Base-by-base conservation (phyloP, 2,329 filamentous ascomycete species). In the Alternaria ventricosa region DNA sequence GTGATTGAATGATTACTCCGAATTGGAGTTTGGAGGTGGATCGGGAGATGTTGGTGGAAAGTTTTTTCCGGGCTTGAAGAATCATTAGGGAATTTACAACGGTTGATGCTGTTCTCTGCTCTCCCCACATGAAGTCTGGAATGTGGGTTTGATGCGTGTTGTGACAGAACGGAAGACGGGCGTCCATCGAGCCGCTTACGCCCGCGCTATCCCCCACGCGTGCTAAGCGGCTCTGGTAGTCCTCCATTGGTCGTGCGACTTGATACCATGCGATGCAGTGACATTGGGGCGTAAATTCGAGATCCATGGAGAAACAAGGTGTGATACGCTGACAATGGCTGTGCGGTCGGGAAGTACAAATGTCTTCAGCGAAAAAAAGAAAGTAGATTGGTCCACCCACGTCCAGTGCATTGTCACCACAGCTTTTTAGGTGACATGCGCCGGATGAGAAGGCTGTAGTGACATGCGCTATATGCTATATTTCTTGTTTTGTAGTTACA, bases 171-270 rank as follows among this genome's bases (percentile, higher is more conserved):
- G n/a, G n/a, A n/a, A n/a, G n/a, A n/a, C n/a, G n/a, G n/a, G n/a
- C n/a, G n/a, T n/a, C n/a, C n/a, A n/a, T 41, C 50, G 56, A 65
- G 63, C 58, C 65, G 64, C 47, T 36, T 23, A 33, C 20, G 44
- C 20, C 33, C 11, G 45, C 28, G 51, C 62, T 56, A 59, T 50
- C 44, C 62, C 62, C 66, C 67, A 62, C 63, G 62, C 57, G 28
- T 23, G 15, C n/a, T 47, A 22, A 27, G 10, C 7, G 33, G 49
- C 47, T 56, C 61, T 45, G 27, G 18, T 13, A 11, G 13, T 12
- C 27, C 12, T 22, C 49, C 15, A 65, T 69, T 64, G 62, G 62
- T 13, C 44, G 46, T 28, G 22, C 12, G n/a, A 30, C 18, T 54
- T 28, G 18, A 54, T n/a, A 41, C 25, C 12, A 33, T 28, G 49